phyloP scores from a whole-genome alignment of 228 moss, liverwort and hornwort species.

The Sphagnum magellanicum region DNA sequence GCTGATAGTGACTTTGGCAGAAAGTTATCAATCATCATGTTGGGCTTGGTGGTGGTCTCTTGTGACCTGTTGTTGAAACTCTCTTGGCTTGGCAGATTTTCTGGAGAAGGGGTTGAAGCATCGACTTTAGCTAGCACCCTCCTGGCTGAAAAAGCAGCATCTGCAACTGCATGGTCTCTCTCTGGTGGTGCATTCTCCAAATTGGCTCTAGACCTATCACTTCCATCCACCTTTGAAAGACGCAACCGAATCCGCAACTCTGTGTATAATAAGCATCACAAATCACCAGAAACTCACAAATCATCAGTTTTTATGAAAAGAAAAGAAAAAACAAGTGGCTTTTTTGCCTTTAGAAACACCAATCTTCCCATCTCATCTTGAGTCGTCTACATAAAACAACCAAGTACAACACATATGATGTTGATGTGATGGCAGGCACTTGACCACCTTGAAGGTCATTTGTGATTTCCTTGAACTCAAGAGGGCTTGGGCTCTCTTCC shows the following conservation, averaged over 20 bases:
- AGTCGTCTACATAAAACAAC: not conserved
- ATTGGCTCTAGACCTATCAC: constrained; percentile 33
- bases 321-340: not conserved
- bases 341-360: not conserved
- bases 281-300: not conserved
- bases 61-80: constrained; percentile 3
- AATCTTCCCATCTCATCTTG: not conserved
- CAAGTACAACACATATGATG: not conserved
- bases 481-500: constrained; percentile 41
- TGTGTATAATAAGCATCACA: constrained; percentile 13
- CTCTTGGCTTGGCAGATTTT: constrained; percentile 9
- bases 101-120: constrained; percentile 15
- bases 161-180: constrained; percentile 11
- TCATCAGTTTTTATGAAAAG: constrained; percentile 9
- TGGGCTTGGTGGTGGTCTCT: constrained; percentile 7
- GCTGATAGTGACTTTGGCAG: constrained; percentile 11
- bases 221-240: constrained; percentile 34
- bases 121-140: constrained; percentile 9
- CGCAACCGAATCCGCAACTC: constrained; percentile 51
- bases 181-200: constrained; percentile 23
- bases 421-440: not conserved
- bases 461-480: constrained; percentile 59
- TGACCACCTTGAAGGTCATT: constrained; percentile 44
- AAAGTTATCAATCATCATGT: constrained; percentile 4
- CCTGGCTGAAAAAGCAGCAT: constrained; percentile 6